phyloP scores from a whole-genome alignment of 2,329 filamentous ascomycete genomes.

The Laburnicola sp. region DNA sequence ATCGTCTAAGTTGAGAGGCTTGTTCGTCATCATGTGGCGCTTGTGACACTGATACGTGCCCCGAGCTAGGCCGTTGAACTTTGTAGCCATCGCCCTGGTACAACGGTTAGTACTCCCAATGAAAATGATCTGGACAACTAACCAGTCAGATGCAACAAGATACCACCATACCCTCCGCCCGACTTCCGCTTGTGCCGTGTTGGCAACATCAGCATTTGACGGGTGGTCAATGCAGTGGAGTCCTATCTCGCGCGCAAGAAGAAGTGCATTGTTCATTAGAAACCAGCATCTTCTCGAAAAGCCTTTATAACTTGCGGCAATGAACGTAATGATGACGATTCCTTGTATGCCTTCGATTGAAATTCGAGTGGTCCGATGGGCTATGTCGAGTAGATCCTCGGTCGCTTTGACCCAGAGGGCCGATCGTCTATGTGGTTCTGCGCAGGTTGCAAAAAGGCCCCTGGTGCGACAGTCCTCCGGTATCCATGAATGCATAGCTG shows the following conservation, averaged over 20 bases:
- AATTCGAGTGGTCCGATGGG: conserved; percentile 20
- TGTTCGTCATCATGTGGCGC: conserved; percentile 45
- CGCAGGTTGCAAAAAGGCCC: conserved; percentile 10
- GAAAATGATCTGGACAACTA: neutral
- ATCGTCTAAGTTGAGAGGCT: conserved; percentile 45
- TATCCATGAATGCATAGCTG: conserved; percentile 38
- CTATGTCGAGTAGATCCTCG: conserved; percentile 41
- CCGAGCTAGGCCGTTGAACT: conserved; percentile 39
- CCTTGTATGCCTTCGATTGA: conserved; percentile 46
- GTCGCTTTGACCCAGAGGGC: conserved; percentile 35
- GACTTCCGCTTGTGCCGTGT: conserved; percentile 39
- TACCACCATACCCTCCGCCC: conserved; percentile 49
- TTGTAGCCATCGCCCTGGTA: conserved; percentile 32
- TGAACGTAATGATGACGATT: conserved; percentile 41
- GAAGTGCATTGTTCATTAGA: conserved; percentile 34
- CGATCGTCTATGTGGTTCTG: conserved; percentile 33
- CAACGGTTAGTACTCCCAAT: conserved; percentile 9
- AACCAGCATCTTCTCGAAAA: conserved; percentile 37
- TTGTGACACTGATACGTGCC: conserved; percentile 45
- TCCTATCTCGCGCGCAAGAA: conserved; percentile 23
- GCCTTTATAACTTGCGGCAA: conserved; percentile 40
- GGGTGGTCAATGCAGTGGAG: conserved; percentile 23
- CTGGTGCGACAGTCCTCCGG: conserved; percentile 11
- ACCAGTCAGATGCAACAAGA: conserved; percentile 29
- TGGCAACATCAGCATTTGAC: conserved; percentile 12